phyloP scores from a whole-genome alignment of 371 early-diverging fungal genomes.

The Thermomucor indicae-seudaticae region DNA sequence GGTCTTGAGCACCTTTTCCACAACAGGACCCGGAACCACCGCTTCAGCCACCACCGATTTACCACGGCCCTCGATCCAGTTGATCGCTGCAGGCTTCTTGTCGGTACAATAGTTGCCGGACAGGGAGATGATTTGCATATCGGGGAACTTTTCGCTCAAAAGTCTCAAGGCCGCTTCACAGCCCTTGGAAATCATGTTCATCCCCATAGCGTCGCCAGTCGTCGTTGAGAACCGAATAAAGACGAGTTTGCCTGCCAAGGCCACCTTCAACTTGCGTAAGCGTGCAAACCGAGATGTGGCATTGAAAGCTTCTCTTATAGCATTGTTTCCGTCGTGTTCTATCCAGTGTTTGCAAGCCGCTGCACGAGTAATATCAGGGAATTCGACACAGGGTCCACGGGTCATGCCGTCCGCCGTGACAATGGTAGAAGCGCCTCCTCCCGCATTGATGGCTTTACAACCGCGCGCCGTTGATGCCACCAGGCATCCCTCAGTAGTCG shows the following conservation, averaged over 20 bases:
- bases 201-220: constrained; percentile 99
- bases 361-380: constrained; percentile 68
- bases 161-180: constrained; percentile 76
- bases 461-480: constrained; percentile 97
- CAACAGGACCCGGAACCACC: constrained; percentile 75
- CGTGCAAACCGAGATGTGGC: constrained; percentile 89
- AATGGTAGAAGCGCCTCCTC: constrained; percentile 88
- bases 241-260: constrained; percentile 79
- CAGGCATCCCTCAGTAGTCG: constrained; percentile 94
- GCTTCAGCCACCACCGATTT: constrained; percentile 93
- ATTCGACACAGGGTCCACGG: constrained; percentile 90
- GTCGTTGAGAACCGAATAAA: constrained; percentile 87
- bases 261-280: constrained; percentile 77
- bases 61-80: constrained; percentile 97
- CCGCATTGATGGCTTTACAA: constrained; percentile 91
- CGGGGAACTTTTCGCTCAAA: constrained; percentile 61
- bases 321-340: constrained; percentile 61
- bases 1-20: constrained; percentile 85
- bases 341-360: constrained; percentile 74
- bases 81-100: constrained; percentile 96
- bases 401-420: constrained; percentile 91
- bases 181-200: constrained; percentile 99
- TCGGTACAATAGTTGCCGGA: constrained; percentile 97
- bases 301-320: constrained; percentile 78
- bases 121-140: constrained; percentile 80